Base-by-base conservation (phyloP, 2,329 filamentous ascomycete species). In the Pseudocercospora fijiensis region DNA sequence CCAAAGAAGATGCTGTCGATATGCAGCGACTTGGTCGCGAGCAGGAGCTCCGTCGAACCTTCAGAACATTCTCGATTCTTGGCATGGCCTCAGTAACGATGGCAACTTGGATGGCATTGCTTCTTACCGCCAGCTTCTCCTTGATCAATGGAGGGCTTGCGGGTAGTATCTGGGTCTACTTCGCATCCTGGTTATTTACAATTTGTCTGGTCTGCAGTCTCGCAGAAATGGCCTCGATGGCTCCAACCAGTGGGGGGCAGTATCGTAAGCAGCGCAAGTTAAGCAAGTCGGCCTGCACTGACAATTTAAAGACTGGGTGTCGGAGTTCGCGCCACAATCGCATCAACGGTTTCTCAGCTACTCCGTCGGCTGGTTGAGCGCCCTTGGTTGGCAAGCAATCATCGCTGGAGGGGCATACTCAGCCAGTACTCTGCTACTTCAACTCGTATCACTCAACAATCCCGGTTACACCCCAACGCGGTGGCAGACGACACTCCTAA, bases 161-260 rank as follows among this genome's bases (percentile, higher is more conserved):
- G 7, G 65, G 69, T 8, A 65, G 63, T 1, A 59, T 66, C 10
- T 64, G 62, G 59, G 61, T 65, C 20, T 71, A 69, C 56, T 52
- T 71, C 28, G 61, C 65, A 4, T 66, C 61, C 24, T 66, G 67
- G 52, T 18, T 58, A 16, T 65, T 67, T 49, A 69, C 63, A 27
- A 57, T 62, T 49, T 65, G 66, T 13, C 49, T 72, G n/a, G 69
- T 67, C 7, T 62, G 64, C 45, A 66, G 64, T 18, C 47, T 73
- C 3, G 69, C 72, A 16, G 71, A 73, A 41, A 69, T 72, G 64
- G 69, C 69, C 6, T 69, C 66, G 13, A 72, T 73, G 70, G 68
- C 67, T 10, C 71, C 72, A 2, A 73, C 69, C 10, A 67, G 69
- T 22, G 72, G 72, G n/a, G 73, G 71, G 3, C 63, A 65, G 24